Evolutionary conservation across 495 filamentous ascomycete genomes (phyloP).

Genomic region (Neurospora sp.): DNA sequence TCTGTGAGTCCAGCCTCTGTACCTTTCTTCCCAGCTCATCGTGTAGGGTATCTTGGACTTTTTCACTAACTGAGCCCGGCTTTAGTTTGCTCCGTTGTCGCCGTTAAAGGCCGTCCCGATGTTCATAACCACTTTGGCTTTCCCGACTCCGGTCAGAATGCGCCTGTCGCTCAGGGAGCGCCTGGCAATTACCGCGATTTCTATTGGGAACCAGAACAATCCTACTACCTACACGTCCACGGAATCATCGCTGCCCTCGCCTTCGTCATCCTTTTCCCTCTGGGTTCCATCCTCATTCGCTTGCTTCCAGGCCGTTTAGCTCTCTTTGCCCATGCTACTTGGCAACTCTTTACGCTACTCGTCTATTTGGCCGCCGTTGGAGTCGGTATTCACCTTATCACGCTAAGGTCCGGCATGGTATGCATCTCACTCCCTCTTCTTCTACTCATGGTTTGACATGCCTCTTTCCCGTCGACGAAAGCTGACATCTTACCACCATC

Average conservation of each 20-base stretch:
- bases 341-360: slow-evolving; percentile 45
- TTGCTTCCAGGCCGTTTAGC: slow-evolving; percentile 25
- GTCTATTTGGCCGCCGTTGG: slow-evolving; percentile 46
- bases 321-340: slow-evolving; percentile 37
- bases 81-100: neutral
- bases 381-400: slow-evolving; percentile 47
- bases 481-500: neutral
- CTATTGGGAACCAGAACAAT: too few species aligned
- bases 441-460: neutral
- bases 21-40: neutral
- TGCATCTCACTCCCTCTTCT: neutral
- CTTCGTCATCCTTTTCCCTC: slow-evolving; percentile 44
- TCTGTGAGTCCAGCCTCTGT: neutral
- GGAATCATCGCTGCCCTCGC: slow-evolving; percentile 31
- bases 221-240: slow-evolving; percentile 27
- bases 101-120: neutral
- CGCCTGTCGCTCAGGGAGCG: neutral
- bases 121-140: neutral
- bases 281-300: slow-evolving; percentile 46
- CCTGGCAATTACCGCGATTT: neutral
- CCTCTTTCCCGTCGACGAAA: neutral
- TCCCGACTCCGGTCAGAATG: neutral
- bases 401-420: slow-evolving; percentile 16
- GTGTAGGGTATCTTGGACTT: neutral
- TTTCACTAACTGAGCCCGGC: neutral